phyloP scores from a whole-genome alignment of 1,284 basidiomycete species.

The Limonomyces culmigenus region DNA sequence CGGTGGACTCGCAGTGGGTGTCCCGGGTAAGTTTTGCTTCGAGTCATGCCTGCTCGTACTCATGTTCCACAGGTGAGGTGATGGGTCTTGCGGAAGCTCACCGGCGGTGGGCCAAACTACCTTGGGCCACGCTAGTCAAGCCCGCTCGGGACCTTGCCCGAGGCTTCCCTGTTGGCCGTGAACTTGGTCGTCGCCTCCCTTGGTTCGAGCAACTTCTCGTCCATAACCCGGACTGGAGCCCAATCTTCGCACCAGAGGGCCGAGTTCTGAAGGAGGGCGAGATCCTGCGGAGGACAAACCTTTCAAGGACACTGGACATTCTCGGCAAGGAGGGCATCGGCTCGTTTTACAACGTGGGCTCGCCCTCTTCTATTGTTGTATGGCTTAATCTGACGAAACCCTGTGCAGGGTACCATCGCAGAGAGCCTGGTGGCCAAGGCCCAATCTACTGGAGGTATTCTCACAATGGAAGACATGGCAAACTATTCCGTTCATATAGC shows the following conservation, averaged over 20 bases:
- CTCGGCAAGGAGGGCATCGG: conserved; percentile 56
- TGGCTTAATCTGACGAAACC: conserved; percentile 5
- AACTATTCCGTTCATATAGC: conserved; percentile 58
- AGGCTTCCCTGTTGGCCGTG: conserved; percentile 62
- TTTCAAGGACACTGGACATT: conserved; percentile 45
- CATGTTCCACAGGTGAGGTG: too few species aligned
- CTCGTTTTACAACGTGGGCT: conserved; percentile 55
- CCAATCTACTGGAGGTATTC: conserved; percentile 56
- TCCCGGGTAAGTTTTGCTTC: too few species aligned
- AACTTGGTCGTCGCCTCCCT: conserved; percentile 29
- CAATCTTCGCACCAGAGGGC: conserved; percentile 71
- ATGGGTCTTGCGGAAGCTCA: conserved; percentile 72
- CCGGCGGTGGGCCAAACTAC: conserved; percentile 58
- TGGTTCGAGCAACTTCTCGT: conserved; percentile 32
- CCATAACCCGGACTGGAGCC: conserved; percentile 59
- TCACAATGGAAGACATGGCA: conserved; percentile 55
- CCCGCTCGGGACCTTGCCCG: conserved; percentile 62
- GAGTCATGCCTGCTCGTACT: too few species aligned
- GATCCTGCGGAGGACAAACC: conserved; percentile 47
- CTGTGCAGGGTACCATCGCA: conserved; percentile 50
- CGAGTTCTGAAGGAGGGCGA: conserved; percentile 59
- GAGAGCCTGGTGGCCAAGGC: conserved; percentile 56
- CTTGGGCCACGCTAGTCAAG: conserved; percentile 64
- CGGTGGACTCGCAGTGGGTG: conserved; percentile 71
- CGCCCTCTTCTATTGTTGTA: conserved; percentile 8